Evolutionary conservation across 2,329 filamentous ascomycete genomes (phyloP), one percentile per base, ranked within the genome.

Genomic region (Madurella mycetomatis): DNA sequence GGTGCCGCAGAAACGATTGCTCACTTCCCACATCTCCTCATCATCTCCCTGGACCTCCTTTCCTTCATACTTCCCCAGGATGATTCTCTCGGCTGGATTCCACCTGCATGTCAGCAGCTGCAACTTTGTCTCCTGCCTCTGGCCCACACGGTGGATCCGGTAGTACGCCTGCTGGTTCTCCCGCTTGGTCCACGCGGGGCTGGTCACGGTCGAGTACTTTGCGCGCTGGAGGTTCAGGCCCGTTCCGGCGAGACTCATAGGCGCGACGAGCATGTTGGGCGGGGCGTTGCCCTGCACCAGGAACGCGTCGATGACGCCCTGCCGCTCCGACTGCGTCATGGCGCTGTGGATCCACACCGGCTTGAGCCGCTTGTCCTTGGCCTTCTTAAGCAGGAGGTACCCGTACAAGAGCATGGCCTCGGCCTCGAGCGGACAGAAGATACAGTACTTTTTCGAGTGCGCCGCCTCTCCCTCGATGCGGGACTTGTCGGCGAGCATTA

Each of bases 151-250:
- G 16, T 61, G 57, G 7, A 57, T 53, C 9, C 62, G 55, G 16
- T 54, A 58, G 31, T 55, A 61, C 12, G 55, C 62, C 59, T 64
- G 62, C 53, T 60, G 55, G 19, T 41, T 57, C 43, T 61, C 60
- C 8, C 60, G 41, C 57, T 53, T 58, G 7, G 54, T 60, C 59
- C 60, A 62, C 5, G 54, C 57, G 3, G 60, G 59, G 11, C 60
- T 53, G 4, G 51, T 61, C 4, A 64, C 43, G 2, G 58, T 49
- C 17, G 31, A 47, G 53, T 64, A 64, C n/a, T 43, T 50, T 8
- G 60, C 60, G 44, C 40, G 49, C 32, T 62, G 62, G 16, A 64
- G 52, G 43, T 64, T 61, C 11, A 64, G 52, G 1, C 60, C 62
- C 15, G 62, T 64, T 9, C 62, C 62, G 1, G 57, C 60, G 9